These are phyloP conservation scores for Gastrodia elata DNA, from an alignment of 106 monocot genomes.

Conservation along the genomic window DNA sequence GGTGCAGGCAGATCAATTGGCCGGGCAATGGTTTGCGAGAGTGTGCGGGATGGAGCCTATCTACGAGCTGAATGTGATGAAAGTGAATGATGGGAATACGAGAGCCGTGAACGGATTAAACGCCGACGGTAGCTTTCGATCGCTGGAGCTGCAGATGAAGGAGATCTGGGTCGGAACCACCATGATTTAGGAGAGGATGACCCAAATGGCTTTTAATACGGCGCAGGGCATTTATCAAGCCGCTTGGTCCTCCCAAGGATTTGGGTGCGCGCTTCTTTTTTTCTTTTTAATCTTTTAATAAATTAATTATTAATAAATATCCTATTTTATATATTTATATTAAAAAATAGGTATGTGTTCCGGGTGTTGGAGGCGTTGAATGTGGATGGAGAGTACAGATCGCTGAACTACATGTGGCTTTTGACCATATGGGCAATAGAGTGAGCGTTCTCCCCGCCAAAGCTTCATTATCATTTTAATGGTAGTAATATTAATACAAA, in stretches of 20 bases:
- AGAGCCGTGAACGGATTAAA: constrained; percentile 69
- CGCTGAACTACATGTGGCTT: constrained; percentile 67
- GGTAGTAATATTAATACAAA: background rate
- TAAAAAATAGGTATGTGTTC: constrained; percentile 64
- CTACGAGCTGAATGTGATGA: constrained; percentile 49
- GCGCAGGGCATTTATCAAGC: constrained; percentile 52
- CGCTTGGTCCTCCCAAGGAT: constrained; percentile 48
- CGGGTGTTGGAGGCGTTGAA: constrained; percentile 68
- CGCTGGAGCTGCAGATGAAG: constrained; percentile 35
- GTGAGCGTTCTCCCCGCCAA: constrained; percentile 58
- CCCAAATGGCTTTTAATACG: constrained; percentile 46
- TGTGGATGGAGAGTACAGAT: constrained; percentile 36
- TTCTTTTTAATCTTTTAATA: background rate
- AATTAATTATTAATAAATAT: no score
- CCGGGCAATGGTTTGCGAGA: constrained; percentile 84
- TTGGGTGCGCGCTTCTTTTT: constrained; percentile 32
- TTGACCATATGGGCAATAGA: constrained; percentile 87
- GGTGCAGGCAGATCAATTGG: constrained; percentile 89
- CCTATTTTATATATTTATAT: no score
- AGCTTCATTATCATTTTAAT: constrained; percentile 32
- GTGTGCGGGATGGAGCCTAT: constrained; percentile 48
- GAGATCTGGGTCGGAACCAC: constrained; percentile 66
- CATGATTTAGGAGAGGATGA: constrained; percentile 79
- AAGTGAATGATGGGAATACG: constrained; percentile 44
- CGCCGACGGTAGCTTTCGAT: constrained; percentile 47